Percentiles rank a stretch among this genome's conserved stretches.
Conservation (phyloP, 2,329 filamentous ascomycete genomes). For the Apiospora rasikravindrae region DNA sequence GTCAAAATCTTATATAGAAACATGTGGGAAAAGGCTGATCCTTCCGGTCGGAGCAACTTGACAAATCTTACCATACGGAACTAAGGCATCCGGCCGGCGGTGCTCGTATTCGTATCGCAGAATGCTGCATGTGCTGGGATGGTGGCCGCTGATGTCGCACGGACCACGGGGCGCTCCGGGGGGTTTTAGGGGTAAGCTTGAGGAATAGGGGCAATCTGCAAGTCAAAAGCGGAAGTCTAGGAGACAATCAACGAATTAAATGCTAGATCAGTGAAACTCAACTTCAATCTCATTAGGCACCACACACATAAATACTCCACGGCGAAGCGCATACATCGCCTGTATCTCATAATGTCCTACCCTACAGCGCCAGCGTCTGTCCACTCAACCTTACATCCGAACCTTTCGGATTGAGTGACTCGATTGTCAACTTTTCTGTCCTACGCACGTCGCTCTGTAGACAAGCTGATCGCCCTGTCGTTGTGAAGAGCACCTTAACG, state of each 20-base stretch:
- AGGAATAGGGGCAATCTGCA: neutral
- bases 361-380: neutral
- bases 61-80: neutral
- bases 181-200: neutral
- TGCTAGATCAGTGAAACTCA: neutral
- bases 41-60: neutral
- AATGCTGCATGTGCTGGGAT: too few species aligned
- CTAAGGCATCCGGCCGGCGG: neutral
- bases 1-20: neutral
- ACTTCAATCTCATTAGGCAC: neutral
- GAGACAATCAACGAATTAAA: neutral
- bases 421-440: neutral
- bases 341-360: neutral
- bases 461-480: neutral
- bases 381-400: neutral
- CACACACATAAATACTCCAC: neutral
- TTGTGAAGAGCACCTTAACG: neutral
- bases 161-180: neutral
- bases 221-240: neutral
- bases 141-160: neutral
- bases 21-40: too few species aligned
- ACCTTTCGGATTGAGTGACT: neutral
- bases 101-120: conserved; percentile 4
- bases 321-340: neutral
- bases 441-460: neutral